Conservation (phyloP, 257 asterid genomes). For the Solanum peruvianum region DNA sequence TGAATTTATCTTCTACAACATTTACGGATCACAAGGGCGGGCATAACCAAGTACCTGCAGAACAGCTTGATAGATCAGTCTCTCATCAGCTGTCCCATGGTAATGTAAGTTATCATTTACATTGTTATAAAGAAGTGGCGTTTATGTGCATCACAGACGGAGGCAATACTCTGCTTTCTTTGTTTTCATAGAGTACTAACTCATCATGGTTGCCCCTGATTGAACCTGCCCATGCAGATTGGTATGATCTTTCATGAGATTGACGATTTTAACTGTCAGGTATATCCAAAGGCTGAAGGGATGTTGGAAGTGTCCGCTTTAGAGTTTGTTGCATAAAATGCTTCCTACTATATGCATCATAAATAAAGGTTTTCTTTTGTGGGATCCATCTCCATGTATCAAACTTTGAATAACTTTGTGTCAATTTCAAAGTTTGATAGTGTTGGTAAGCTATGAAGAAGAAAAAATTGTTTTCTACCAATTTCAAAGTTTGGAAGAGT, state of each 20-base stretch:
- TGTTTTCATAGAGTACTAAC: constrained; percentile 26
- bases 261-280: constrained; percentile 42
- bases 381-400: no score
- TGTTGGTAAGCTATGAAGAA: no score
- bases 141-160: constrained; percentile 32
- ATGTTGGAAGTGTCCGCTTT: constrained; percentile 44
- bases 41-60: constrained; percentile 55
- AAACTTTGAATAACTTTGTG: no score
- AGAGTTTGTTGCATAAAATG: constrained; percentile 19
- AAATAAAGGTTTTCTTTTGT: background rate
- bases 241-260: constrained; percentile 21
- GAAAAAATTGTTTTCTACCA: no score
- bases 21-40: background rate
- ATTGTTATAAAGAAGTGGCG: constrained; percentile 27
- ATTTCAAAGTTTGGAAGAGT: no score
- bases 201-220: constrained; percentile 22
- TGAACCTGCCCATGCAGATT: constrained; percentile 27
- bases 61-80: constrained; percentile 83
- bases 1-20: background rate
- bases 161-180: constrained; percentile 54
- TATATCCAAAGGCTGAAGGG: constrained; percentile 31
- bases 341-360: constrained; percentile 14
- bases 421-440: no score
- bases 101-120: constrained; percentile 38
- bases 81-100: constrained; percentile 64